phyloP scores from a whole-genome alignment of 768 basidiomycete species.

The Infundibulicybe gibba region DNA sequence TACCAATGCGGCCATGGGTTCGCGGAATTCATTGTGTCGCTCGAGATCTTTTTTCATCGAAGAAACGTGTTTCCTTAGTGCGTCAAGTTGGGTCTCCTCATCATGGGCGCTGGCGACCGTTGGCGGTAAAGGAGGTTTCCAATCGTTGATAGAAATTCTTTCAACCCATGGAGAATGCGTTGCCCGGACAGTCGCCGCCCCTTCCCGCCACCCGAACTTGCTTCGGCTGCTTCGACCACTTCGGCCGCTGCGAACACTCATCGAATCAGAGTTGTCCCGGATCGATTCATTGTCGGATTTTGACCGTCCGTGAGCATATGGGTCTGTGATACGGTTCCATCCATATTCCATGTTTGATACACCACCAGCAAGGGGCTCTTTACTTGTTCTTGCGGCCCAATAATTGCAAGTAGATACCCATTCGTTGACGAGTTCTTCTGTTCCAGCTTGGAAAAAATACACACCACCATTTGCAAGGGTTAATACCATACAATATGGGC shows the following conservation, averaged over 20 bases:
- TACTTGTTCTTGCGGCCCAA: conserved; percentile 94
- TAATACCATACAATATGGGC: conserved; percentile 94
- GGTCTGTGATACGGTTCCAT: conserved; percentile 79
- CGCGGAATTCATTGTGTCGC: conserved; percentile 77
- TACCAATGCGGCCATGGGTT: conserved; percentile 81
- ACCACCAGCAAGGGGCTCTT: conserved; percentile 92
- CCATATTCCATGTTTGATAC: conserved; percentile 99
- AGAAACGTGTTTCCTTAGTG: conserved; percentile 76
- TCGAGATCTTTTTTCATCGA: conserved; percentile 77
- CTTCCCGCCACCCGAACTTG: conserved; percentile 68
- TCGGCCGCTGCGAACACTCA: conserved; percentile 69
- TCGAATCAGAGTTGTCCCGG: conserved; percentile 39
- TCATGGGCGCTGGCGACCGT: conserved; percentile 81
- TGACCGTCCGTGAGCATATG: conserved; percentile 45
- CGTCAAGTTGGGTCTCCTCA: conserved; percentile 91
- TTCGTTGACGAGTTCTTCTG: conserved; percentile 96
- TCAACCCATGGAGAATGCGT: conserved; percentile 75
- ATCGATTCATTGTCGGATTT: conserved; percentile 55
- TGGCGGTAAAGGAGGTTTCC: conserved; percentile 89
- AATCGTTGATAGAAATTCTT: conserved; percentile 80
- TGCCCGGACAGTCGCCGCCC: conserved; percentile 58
- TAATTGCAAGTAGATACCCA: conserved; percentile 99
- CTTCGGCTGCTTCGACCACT: conserved; percentile 75
- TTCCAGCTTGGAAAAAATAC: conserved; percentile 99
- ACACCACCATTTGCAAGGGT: conserved; percentile 85